These are phyloP conservation scores for Paraglomus brasilianum DNA, from an alignment of 192 early-diverging fungal species.

Conservation along the genomic window DNA sequence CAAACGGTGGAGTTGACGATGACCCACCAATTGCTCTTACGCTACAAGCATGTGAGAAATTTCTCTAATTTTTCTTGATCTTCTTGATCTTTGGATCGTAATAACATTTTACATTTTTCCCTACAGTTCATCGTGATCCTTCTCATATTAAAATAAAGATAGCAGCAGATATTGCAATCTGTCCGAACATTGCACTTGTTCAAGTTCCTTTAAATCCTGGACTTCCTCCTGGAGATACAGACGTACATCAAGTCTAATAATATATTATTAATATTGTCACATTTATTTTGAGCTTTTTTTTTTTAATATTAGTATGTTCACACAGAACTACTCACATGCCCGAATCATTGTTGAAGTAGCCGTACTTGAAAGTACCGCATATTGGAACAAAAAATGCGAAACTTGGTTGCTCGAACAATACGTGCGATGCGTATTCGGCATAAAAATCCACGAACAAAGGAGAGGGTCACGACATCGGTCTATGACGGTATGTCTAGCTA, in stretches of 20 bases:
- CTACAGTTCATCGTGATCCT: not conserved
- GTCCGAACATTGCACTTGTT: not conserved
- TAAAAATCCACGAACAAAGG: conserved; percentile 13
- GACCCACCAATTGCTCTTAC: not conserved
- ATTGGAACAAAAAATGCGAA: not conserved
- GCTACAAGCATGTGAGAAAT: not conserved
- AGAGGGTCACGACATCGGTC: not conserved
- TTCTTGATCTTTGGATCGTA: not conserved
- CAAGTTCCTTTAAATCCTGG: not conserved
- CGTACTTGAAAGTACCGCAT: not conserved
- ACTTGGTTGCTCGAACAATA: conserved; percentile 2
- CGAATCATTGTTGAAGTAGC: conserved; percentile 14
- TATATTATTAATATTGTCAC: too few species aligned
- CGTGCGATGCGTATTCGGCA: conserved; percentile 17
- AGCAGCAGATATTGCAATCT: not conserved
- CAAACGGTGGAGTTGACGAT: not conserved
- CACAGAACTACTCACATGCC: not conserved
- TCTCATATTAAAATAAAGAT: not conserved
- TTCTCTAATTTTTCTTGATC: too few species aligned
- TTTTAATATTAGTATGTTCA: not conserved
- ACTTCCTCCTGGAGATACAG: not conserved
- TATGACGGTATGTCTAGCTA: conserved; percentile 29
- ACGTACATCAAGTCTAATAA: too few species aligned
- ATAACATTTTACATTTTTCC: not conserved
- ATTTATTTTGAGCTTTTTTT: conserved; percentile 5